A percentile compares a stretch with the other conserved stretches of the same genome.
phyloP scores from a whole-genome alignment of 1,284 basidiomycete genomes.

The Malassezia obtusa region DNA sequence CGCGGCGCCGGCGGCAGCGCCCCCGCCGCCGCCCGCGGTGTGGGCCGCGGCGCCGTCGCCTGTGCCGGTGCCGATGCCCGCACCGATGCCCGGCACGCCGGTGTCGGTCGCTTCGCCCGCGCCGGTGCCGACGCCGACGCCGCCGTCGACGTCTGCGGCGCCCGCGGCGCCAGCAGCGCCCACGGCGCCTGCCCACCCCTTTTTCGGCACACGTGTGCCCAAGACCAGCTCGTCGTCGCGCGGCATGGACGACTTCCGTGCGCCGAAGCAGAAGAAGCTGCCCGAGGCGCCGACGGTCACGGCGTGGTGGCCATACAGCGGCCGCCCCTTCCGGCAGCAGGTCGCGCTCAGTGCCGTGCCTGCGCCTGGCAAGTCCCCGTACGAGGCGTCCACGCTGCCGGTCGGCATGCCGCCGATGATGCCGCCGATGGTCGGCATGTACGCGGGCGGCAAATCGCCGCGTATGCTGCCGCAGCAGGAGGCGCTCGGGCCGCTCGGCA shows the following conservation, averaged over 20 bases:
- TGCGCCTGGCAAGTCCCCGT: not conserved
- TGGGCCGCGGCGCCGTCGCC: not conserved
- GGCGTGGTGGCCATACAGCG: constrained; percentile 74
- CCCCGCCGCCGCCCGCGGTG: not conserved
- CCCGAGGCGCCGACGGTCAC: constrained; percentile 63
- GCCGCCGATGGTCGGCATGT: constrained; percentile 6
- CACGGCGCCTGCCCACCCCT: constrained; percentile 60
- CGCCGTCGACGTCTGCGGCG: constrained; percentile 27
- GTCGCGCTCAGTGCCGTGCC: constrained; percentile 49
- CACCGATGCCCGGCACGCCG: not conserved
- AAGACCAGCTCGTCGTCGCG: constrained; percentile 60
- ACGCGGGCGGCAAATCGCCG: not conserved
- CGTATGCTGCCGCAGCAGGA: not conserved
- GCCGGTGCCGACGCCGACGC: constrained; percentile 13
- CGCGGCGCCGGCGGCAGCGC: not conserved
- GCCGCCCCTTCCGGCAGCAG: constrained; percentile 70
- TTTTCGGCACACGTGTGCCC: constrained; percentile 66
- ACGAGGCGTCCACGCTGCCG: not conserved
- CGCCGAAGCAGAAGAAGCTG: constrained; percentile 76
- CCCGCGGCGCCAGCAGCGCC: too few species aligned
- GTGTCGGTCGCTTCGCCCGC: not conserved
- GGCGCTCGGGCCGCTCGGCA: not conserved
- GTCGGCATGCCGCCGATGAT: constrained; percentile 1
- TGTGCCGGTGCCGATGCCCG: not conserved
- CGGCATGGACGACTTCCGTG: constrained; percentile 87